Evolutionary conservation across 768 basidiomycete genomes (phyloP).

Genomic region (Psilocybe subaeruginosa): DNA sequence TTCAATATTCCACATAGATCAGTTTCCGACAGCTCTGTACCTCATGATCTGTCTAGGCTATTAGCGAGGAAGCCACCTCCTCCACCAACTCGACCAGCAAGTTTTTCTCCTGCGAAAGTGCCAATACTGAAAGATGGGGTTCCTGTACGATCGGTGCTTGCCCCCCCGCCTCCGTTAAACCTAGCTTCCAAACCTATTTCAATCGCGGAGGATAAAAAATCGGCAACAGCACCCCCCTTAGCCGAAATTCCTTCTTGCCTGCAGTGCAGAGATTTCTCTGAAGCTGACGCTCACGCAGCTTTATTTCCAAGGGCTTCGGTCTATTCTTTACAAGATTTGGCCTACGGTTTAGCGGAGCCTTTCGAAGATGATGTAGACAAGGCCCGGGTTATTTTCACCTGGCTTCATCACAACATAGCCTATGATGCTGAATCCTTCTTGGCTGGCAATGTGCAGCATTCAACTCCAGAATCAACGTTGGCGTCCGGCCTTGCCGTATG

Average conservation of each 20-base stretch:
- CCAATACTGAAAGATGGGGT: neutral
- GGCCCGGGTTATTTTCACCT: constrained; percentile 48
- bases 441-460: constrained; percentile 38
- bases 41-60: constrained; percentile 19
- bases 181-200: constrained; percentile 18
- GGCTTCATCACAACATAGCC: constrained; percentile 50
- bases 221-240: neutral
- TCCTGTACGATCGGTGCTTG: neutral
- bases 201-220: neutral
- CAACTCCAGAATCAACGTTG: constrained; percentile 41
- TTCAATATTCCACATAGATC: neutral
- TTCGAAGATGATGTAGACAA: constrained; percentile 46
- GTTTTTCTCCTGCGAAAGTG: neutral
- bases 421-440: constrained; percentile 48
- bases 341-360: constrained; percentile 41
- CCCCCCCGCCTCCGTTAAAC: constrained; percentile 19
- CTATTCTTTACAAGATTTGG: constrained; percentile 39
- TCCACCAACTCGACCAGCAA: constrained; percentile 22
- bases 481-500: constrained; percentile 50
- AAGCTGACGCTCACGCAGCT: constrained; percentile 45
- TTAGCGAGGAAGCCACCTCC: constrained; percentile 38
- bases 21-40: neutral
- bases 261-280: constrained; percentile 46
- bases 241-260: constrained; percentile 32
- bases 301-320: constrained; percentile 45